phyloP scores from a whole-genome alignment of 2,329 filamentous ascomycete genomes.

The Talaromyces sp. region DNA sequence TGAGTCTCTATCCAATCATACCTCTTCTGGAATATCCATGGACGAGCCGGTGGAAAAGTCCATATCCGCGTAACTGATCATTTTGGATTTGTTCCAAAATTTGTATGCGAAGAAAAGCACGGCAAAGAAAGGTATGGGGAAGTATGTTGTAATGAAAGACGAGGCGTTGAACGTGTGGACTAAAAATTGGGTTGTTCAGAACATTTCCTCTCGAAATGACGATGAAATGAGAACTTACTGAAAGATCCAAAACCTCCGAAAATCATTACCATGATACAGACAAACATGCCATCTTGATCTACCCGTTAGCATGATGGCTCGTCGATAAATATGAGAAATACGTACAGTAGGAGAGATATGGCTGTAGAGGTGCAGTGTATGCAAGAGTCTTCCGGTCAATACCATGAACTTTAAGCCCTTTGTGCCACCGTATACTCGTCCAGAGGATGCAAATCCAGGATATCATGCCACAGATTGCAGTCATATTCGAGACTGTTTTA shows the following conservation, averaged over 20 bases:
- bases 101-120: constrained; percentile 24
- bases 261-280: constrained; percentile 24
- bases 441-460: constrained; percentile 18
- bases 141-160: constrained; percentile 25
- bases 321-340: not conserved
- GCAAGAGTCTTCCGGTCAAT: constrained; percentile 24
- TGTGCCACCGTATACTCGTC: constrained; percentile 25
- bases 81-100: constrained; percentile 22
- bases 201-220: not conserved
- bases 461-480: constrained; percentile 22
- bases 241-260: constrained; percentile 26
- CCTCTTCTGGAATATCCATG: constrained; percentile 20
- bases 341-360: constrained; percentile 58
- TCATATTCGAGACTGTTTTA: constrained; percentile 21
- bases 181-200: not conserved
- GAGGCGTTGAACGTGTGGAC: constrained; percentile 22
- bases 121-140: constrained; percentile 23
- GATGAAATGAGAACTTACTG: constrained; percentile 15
- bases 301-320: not conserved
- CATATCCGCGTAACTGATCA: constrained; percentile 23
- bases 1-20: constrained; percentile 1
- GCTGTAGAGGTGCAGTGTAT: constrained; percentile 43
- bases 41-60: constrained; percentile 24
- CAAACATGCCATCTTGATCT: constrained; percentile 19
- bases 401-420: constrained; percentile 23